These are phyloP conservation scores for Alternaria alternata DNA, from an alignment of 2,329 filamentous ascomycete species.

Conservation along the genomic window DNA sequence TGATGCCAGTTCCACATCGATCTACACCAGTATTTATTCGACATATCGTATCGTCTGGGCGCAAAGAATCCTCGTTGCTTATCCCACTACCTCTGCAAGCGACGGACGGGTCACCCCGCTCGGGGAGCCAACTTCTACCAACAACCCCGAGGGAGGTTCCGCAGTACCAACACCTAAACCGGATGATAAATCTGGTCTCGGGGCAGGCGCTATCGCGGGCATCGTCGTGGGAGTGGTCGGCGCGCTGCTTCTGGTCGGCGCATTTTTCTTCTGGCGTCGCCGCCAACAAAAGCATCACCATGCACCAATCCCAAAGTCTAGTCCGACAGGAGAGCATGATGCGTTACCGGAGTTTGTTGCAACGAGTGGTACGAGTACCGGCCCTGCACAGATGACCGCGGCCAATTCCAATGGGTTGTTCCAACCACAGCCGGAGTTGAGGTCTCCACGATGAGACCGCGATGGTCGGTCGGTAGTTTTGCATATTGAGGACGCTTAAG, in stretches of 20 bases:
- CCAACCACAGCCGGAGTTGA: not conserved
- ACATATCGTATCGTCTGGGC: not conserved
- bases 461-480: not conserved
- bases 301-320: not conserved
- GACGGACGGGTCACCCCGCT: not conserved
- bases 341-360: not conserved
- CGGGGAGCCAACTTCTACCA: not conserved
- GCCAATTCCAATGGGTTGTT: not conserved
- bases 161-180: not conserved
- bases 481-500: not conserved
- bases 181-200: not conserved
- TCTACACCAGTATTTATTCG: not conserved
- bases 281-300: not conserved
- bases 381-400: not conserved
- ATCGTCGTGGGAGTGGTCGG: constrained; percentile 1
- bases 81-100: not conserved
- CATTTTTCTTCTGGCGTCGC: not conserved
- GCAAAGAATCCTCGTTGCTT: not conserved
- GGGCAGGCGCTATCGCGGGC: not conserved
- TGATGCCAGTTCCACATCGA: not conserved
- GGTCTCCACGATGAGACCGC: not conserved
- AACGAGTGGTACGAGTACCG: not conserved
- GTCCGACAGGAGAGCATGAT: not conserved
- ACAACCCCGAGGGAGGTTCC: not conserved
- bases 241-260: not conserved